Evolutionary conservation across 2,329 filamentous ascomycete species (phyloP), one percentile per base, ranked within the genome.

Genomic region (Ophiostoma sp.): DNA sequence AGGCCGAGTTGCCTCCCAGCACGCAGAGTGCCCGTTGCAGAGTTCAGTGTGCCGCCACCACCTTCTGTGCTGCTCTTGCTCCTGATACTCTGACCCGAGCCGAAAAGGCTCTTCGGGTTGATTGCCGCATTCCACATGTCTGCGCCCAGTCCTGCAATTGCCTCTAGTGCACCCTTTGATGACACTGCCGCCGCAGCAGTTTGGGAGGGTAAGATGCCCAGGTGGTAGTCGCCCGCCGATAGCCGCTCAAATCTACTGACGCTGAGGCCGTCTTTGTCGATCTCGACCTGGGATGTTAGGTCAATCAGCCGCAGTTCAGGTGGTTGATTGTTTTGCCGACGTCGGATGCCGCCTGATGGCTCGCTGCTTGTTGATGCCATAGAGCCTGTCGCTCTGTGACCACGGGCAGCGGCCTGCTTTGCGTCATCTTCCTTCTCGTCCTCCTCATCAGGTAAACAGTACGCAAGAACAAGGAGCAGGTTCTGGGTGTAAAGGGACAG

Each of bases 401-500:
- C 80, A 41, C 79, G 71, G 15, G 36, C 20, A 31, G 31, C 80
- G 36, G 79, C 11, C n/a, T 13, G 2, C 7, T 11, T 65, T 8
- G 67, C 11, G 3, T 68, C 35, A 73, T 72, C 78, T 1, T 80
- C 78, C 4, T 79, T 78, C 1, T 81, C 80, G 8, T 84, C 80
- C 11, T 89, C 85, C 17, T 89, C 86, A n/a, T 90, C 91, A 52
- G 89, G 87, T 72, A 89, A 89, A 76, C 93, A 89, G 80, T 96
- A 97, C 77, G 94, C 94, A 81, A 99, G 90, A 76, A 98, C 90
- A 76, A 97, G 87, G 79, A 99, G 85, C 75, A 97, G 85, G 77
- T 88, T 95, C 78, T 93, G 92, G 78, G 93, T 97, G 88, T 97
- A 98, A 80, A 99, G 85, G 74, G 94, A 96, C 80, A 99, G 90